These are phyloP conservation scores for Umbelopsis sp. DNA, from an alignment of 371 early-diverging fungal genomes.

Conservation along the genomic window DNA sequence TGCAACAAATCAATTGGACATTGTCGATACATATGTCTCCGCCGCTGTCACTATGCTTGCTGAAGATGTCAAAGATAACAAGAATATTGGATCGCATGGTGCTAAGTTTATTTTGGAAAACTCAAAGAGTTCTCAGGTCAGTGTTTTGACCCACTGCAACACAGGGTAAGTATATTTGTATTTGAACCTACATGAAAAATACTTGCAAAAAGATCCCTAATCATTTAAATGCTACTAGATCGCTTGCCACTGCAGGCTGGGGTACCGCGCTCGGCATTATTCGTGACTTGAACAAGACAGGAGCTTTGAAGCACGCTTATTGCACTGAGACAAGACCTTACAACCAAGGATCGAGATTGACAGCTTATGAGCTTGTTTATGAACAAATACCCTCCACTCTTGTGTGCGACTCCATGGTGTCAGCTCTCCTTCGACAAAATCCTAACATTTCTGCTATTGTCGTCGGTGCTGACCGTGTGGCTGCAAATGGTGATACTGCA, in stretches of 20 bases:
- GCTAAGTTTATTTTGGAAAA: constrained; percentile 64
- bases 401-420: constrained; percentile 91
- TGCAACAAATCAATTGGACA: constrained; percentile 32
- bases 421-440: constrained; percentile 72
- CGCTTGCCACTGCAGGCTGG: constrained; percentile 84
- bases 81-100: constrained; percentile 85
- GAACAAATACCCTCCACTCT: constrained; percentile 91
- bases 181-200: not conserved
- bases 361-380: constrained; percentile 93
- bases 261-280: constrained; percentile 92
- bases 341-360: constrained; percentile 94
- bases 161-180: constrained; percentile 67
- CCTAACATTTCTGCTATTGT: constrained; percentile 77
- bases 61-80: constrained; percentile 87
- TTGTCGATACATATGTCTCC: constrained; percentile 66
- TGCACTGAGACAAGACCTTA: constrained; percentile 98
- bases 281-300: constrained; percentile 69
- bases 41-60: constrained; percentile 86
- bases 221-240: constrained; percentile 33
- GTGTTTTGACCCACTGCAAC: constrained; percentile 95
- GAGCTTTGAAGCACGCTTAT: constrained; percentile 76
- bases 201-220: not conserved
- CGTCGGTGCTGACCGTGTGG: constrained; percentile 97
- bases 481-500: constrained; percentile 96
- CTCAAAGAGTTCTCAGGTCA: constrained; percentile 46